Conservation (phyloP, 495 filamentous ascomycete genomes). For the Apodospora peruviana region DNA sequence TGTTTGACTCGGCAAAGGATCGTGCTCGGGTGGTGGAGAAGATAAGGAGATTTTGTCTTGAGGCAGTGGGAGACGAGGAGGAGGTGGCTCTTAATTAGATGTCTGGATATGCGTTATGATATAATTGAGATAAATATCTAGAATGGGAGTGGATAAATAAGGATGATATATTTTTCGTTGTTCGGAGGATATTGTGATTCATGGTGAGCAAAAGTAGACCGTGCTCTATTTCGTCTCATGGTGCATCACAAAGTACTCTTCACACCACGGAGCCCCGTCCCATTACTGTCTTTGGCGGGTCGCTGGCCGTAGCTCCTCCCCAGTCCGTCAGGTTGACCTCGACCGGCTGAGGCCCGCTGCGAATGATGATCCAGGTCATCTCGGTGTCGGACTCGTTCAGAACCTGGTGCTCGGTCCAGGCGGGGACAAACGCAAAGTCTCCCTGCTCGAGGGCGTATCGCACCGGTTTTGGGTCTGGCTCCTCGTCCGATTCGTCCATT, state of each 20-base stretch:
- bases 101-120: neutral
- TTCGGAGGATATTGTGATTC: no score
- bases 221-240: no score
- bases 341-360: conserved; percentile 50
- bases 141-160: neutral
- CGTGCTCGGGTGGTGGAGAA: conserved; percentile 38
- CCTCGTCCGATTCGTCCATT: conserved; percentile 30
- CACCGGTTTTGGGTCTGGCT: conserved; percentile 19
- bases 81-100: conserved; percentile 5
- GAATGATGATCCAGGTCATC: conserved; percentile 54
- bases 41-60: conserved; percentile 33
- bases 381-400: conserved; percentile 58
- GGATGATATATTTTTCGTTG: no score
- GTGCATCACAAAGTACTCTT: no score
- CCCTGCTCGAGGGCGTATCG: conserved; percentile 51
- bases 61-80: neutral
- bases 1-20: conserved; percentile 49
- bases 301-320: conserved; percentile 38
- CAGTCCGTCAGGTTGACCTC: conserved; percentile 55
- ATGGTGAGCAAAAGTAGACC: no score
- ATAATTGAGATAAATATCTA: neutral
- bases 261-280: no score
- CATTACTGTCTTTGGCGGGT: no score
- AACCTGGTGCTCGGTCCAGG: conserved; percentile 61
- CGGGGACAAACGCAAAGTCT: conserved; percentile 60